A percentile compares a stretch with the other conserved stretches of the same genome.
Evolutionary conservation across 805 yeast genomes (phyloP).

Genomic region (Cyberlindnera bimundalis): DNA sequence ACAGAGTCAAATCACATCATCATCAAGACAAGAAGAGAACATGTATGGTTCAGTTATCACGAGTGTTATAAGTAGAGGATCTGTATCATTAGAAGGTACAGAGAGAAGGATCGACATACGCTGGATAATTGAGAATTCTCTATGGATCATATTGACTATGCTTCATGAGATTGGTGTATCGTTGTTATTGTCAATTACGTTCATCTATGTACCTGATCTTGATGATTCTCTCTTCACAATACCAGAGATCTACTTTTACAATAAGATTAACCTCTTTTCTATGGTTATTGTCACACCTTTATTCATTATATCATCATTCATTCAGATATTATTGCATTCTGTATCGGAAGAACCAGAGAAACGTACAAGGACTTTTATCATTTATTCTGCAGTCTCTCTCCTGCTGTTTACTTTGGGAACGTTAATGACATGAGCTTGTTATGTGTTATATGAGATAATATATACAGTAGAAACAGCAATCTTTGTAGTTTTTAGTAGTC

Average conservation of each 20-base stretch:
- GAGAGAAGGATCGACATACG: constrained; percentile 6
- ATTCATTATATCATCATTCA: constrained; percentile 16
- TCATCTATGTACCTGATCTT: constrained; percentile 38
- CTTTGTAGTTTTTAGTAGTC: too few species aligned
- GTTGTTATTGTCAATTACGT: constrained; percentile 35
- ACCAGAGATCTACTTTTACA: constrained; percentile 34
- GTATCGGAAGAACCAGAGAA: constrained; percentile 7
- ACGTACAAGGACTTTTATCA: constrained; percentile 2
- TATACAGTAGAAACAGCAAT: too few species aligned
- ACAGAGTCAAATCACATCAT: neutral
- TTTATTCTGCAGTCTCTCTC: constrained; percentile 11
- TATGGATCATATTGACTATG: constrained; percentile 18
- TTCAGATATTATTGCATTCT: constrained; percentile 16
- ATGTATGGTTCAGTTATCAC: constrained; percentile 13
- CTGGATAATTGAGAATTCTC: constrained; percentile 16
- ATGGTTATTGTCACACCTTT: constrained; percentile 32
- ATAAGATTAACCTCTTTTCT: constrained; percentile 29
- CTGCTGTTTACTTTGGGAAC: constrained; percentile 26
- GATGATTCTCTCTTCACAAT: constrained; percentile 28
- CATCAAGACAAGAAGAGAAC: constrained; percentile 1
- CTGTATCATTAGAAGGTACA: constrained; percentile 4
- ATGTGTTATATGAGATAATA: too few species aligned
- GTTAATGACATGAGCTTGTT: constrained; percentile 8
- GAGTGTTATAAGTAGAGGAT: constrained; percentile 15
- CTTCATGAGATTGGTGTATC: constrained; percentile 33